These are phyloP conservation scores for Peziza echinospora DNA, from an alignment of 495 filamentous ascomycete species.

Conservation along the genomic window DNA sequence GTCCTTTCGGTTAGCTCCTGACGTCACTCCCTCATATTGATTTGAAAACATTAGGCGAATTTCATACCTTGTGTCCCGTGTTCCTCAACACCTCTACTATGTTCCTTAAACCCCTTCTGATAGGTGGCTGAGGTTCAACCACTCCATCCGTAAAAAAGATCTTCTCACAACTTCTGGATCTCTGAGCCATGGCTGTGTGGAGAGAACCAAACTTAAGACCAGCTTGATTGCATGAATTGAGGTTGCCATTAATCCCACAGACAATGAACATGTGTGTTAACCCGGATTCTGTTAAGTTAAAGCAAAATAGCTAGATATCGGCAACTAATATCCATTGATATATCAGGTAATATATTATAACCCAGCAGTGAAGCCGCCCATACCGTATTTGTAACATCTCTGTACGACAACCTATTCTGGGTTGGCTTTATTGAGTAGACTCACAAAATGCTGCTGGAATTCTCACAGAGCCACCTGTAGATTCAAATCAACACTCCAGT, in stretches of 20 bases:
- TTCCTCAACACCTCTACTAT: slow-evolving; percentile 7
- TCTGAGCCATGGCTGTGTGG: slow-evolving; percentile 24
- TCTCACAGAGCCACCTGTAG: slow-evolving; percentile 38
- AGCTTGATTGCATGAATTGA: slow-evolving; percentile 21
- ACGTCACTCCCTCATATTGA: too few species aligned
- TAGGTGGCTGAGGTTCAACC: slow-evolving; percentile 29
- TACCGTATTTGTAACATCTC: slow-evolving; percentile 18
- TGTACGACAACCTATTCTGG: slow-evolving; percentile 24
- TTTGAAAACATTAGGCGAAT: too few species aligned
- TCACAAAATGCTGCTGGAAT: slow-evolving; percentile 44
- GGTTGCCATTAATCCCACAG: slow-evolving; percentile 29
- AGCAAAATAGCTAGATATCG: too few species aligned
- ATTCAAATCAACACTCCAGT: too few species aligned
- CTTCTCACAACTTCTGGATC: slow-evolving; percentile 28
- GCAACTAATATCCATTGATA: too few species aligned
- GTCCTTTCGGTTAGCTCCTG: too few species aligned
- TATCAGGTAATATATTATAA: slow-evolving; percentile 34
- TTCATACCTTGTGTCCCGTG: background rate
- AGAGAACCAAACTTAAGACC: slow-evolving; percentile 24
- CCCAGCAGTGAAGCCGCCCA: slow-evolving; percentile 29
- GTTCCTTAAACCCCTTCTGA: slow-evolving; percentile 24
- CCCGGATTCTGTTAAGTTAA: background rate
- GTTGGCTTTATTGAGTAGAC: slow-evolving; percentile 38
- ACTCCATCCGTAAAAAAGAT: slow-evolving; percentile 30
- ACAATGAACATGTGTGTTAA: slow-evolving; percentile 19